These are phyloP conservation scores for Penicillium sp. DNA, from an alignment of 2,329 filamentous ascomycete genomes.

Conservation along the genomic window DNA sequence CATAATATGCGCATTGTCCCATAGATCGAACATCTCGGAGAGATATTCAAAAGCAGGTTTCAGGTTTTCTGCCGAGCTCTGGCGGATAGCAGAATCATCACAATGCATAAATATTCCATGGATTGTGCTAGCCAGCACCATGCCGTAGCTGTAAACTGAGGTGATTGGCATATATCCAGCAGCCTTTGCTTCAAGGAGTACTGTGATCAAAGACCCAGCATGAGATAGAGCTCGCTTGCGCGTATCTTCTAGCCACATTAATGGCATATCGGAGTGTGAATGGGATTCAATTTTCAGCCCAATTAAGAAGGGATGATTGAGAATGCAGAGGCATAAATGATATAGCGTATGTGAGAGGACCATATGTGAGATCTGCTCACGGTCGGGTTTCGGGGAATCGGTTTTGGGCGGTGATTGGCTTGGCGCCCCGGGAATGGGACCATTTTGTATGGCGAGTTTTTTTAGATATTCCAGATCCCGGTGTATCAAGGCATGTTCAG, in stretches of 20 bases:
- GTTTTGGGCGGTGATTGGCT: slow-evolving; percentile 2
- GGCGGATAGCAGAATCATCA: slow-evolving; percentile 5
- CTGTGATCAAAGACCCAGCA: slow-evolving; percentile 19
- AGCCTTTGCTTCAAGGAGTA: slow-evolving; percentile 24
- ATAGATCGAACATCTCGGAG: slow-evolving; percentile 18
- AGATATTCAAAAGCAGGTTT: slow-evolving; percentile 17
- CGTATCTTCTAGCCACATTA: slow-evolving; percentile 13
- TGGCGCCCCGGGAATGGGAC: slow-evolving; percentile 8
- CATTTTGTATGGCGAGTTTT: slow-evolving; percentile 14
- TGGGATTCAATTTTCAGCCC: slow-evolving; percentile 14
- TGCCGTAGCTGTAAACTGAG: slow-evolving; percentile 26
- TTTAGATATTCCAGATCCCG: slow-evolving; percentile 17
- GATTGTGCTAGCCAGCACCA: slow-evolving; percentile 24
- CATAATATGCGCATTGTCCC: slow-evolving; percentile 21
- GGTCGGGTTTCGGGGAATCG: slow-evolving; percentile 9
- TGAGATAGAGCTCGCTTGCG: slow-evolving; percentile 12
- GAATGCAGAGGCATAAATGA: slow-evolving; percentile 24
- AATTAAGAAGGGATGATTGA: slow-evolving; percentile 24
- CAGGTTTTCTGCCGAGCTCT: slow-evolving; percentile 14
- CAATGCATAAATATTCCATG: slow-evolving; percentile 19
- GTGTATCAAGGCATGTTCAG: slow-evolving; percentile 14
- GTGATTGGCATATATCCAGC: slow-evolving; percentile 23
- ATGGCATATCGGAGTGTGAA: slow-evolving; percentile 6
- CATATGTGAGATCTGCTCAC: slow-evolving; percentile 20
- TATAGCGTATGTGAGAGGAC: slow-evolving; percentile 24